A percentile compares a stretch with the other conserved stretches of the same genome.
These are phyloP conservation scores for Boletus subcaerulescens DNA, from an alignment of 768 basidiomycete genomes.

Conservation along the genomic window DNA sequence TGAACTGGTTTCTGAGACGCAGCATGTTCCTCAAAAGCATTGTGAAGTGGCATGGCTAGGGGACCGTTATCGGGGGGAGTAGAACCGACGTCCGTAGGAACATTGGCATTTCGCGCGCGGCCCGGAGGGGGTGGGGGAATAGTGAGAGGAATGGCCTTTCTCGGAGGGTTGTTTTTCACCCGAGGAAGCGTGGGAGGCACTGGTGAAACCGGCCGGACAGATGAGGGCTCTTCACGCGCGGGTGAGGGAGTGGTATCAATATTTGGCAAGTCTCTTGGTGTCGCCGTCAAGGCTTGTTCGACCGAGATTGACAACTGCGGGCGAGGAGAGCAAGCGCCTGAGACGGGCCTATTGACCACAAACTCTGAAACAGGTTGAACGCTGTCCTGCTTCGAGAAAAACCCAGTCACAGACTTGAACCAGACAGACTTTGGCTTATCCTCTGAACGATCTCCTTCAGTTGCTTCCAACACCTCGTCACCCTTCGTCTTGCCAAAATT, in stretches of 20 bases:
- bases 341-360: slow-evolving; percentile 16
- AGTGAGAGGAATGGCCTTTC: slow-evolving; percentile 35
- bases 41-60: slow-evolving; percentile 42
- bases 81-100: slow-evolving; percentile 36
- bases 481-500: slow-evolving; percentile 43
- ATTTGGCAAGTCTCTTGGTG: slow-evolving; percentile 24
- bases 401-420: slow-evolving; percentile 36
- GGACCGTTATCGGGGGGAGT: slow-evolving; percentile 23
- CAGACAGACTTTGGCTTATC: slow-evolving; percentile 27
- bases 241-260: slow-evolving; percentile 30
- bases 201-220: slow-evolving; percentile 34
- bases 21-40: slow-evolving; percentile 34
- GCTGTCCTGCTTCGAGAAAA: slow-evolving; percentile 27
- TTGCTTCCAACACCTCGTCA: slow-evolving; percentile 20
- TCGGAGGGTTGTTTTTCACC: slow-evolving; percentile 24
- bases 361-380: slow-evolving; percentile 14
- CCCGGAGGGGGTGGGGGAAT: slow-evolving; percentile 31
- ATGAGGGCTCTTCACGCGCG: slow-evolving; percentile 22
- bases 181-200: slow-evolving; percentile 24
- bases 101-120: slow-evolving; percentile 32
- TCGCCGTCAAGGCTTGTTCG: slow-evolving; percentile 35
- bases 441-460: slow-evolving; percentile 23
- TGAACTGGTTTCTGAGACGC: slow-evolving; percentile 15
- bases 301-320: slow-evolving; percentile 45
- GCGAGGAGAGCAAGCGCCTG: slow-evolving; percentile 16